Percentiles rank a stretch among this genome's conserved stretches.
Conservation (phyloP, 352 stramenopile species). For the Plasmopara muralis region DNA sequence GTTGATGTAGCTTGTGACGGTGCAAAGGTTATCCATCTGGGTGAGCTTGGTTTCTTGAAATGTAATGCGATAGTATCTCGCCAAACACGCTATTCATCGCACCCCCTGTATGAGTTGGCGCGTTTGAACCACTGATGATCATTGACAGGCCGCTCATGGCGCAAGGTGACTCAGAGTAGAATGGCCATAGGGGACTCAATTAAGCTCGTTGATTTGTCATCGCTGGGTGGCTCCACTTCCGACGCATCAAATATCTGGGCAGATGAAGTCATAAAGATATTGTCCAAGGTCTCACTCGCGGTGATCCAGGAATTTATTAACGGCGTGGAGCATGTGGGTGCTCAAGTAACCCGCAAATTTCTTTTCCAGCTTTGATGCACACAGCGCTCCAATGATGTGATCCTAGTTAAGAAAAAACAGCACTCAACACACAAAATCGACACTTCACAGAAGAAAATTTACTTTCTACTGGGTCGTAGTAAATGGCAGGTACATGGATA, state of each 20-base stretch:
- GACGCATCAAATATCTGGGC: neutral
- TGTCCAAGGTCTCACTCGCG: neutral
- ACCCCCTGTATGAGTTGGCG: neutral
- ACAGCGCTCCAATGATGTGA: neutral
- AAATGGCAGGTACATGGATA: neutral
- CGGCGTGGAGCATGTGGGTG: neutral
- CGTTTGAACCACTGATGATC: neutral
- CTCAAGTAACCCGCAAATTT: too few species aligned
- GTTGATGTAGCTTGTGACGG: neutral
- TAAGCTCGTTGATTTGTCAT: neutral
- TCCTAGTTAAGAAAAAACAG: neutral
- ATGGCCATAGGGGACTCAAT: neutral
- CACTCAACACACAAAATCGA: neutral
- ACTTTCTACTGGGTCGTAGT: neutral
- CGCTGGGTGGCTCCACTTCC: neutral
- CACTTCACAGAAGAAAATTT: neutral
- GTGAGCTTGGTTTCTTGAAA: slow-evolving; percentile 3
- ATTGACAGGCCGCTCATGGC: neutral
- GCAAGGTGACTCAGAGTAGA: neutral
- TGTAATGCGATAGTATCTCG: neutral
- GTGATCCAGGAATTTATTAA: neutral
- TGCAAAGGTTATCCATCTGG: neutral
- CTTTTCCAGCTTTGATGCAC: neutral
- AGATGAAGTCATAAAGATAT: neutral
- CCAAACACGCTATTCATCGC: slow-evolving; percentile 1